Conservation (phyloP, 306 rosid genomes). For the Castanospermum australe region DNA sequence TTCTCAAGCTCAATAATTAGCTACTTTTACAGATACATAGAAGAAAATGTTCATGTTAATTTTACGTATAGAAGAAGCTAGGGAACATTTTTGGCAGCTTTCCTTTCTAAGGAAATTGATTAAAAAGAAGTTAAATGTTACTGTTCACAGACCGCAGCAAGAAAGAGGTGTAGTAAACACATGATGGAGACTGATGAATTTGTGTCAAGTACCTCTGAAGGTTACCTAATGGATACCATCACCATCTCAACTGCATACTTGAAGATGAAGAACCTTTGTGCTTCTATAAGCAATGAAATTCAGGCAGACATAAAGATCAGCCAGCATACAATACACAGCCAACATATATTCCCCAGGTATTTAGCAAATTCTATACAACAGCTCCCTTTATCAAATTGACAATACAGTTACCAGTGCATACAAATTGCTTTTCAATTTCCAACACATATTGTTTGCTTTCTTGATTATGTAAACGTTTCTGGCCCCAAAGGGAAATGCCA, state of each 20-base stretch:
- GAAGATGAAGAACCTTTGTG: constrained; percentile 85
- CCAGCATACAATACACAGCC: constrained; percentile 69
- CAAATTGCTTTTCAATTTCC: neutral
- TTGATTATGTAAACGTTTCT: neutral
- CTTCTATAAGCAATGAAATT: constrained; percentile 69
- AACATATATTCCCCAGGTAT: constrained; percentile 90
- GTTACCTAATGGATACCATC: constrained; percentile 64
- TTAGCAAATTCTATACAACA: neutral
- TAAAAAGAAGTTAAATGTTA: constrained; percentile 5
- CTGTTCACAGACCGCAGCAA: constrained; percentile 73
- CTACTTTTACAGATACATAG: too few relatives aligned
- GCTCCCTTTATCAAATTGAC: neutral
- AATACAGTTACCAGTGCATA: constrained; percentile 1
- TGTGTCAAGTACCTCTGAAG: constrained; percentile 75
- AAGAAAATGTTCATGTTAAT: too few relatives aligned
- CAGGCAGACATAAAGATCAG: constrained; percentile 85
- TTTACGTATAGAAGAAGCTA: neutral
- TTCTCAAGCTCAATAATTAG: neutral
- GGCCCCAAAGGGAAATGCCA: neutral
- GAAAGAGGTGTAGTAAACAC: constrained; percentile 80
- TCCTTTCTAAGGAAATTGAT: neutral
- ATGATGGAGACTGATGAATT: constrained; percentile 96
- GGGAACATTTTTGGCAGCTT: neutral
- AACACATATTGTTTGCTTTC: neutral
- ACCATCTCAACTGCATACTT: constrained; percentile 88